Evolutionary conservation across 2,329 filamentous ascomycete species (phyloP), one percentile per base, ranked within the genome.

Genomic region (Trichophyton verrucosum): DNA sequence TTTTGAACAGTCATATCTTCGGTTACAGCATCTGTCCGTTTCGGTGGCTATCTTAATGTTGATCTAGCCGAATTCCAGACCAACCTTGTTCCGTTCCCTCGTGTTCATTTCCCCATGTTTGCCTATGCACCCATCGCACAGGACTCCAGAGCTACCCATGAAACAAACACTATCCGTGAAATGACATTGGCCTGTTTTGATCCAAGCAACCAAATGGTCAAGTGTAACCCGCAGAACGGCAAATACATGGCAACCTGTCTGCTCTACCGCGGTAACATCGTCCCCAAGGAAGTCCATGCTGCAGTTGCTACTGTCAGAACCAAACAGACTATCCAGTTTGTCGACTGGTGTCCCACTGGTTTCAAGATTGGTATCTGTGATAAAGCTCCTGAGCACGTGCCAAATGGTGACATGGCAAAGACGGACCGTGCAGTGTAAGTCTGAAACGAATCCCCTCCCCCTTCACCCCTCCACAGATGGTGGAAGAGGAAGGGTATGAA

Each of bases 111-210:
- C 70, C 83, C 84, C 47, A 73, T 86, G 65, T 84, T 86, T 73
- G 81, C 79, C 66, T 86, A 85, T 67, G 82, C 83, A 1, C 84
- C 84, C 1, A 82, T 86, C 60, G 78, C 86, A 62, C 82, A 80
- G 33, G 84, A 62, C 80, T 82, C 78, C 89, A 88, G 82, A 89
- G 87, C 75, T 33, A 83, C 85, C 56, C 89, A 94, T 72, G 89
- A 94, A 80, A 86, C 91, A 82, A 95, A 96, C 86, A 94, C 89
- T 30, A 92, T 97, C 67, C 88, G 91, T 79, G 94, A 97, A 82
- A 96, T 97, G 82, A 63, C 62, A 4, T 51, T 63, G 38, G 33
- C 62, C 8, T 63, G 62, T 72, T 86, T 86, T 67, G 83, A 86
- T 70, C 83, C 82, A 27, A 82, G 83, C 74, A 86, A 86, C 76